A percentile compares a stretch with the other conserved stretches of the same genome.
These are phyloP conservation scores for Urtica urens DNA, from an alignment of 306 rosid species.

Conservation along the genomic window DNA sequence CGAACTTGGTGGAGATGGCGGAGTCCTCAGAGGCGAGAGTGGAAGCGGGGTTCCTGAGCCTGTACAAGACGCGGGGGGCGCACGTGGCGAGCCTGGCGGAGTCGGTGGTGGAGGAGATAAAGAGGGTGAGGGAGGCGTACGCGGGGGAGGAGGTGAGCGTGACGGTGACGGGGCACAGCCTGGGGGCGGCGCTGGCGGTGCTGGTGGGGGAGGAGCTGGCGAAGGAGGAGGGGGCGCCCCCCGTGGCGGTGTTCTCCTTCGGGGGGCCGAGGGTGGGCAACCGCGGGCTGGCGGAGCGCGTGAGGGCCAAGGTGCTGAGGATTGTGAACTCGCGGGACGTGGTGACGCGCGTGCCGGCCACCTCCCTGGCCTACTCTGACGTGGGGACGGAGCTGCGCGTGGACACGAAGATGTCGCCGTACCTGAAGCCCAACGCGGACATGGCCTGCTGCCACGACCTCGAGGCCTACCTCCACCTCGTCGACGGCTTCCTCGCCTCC, in stretches of 20 bases:
- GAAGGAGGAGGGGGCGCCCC: conserved; percentile 39
- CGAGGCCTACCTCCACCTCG: conserved; percentile 87
- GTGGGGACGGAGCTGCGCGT: conserved; percentile 74
- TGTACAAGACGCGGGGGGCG: conserved; percentile 55
- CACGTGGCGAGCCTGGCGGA: conserved; percentile 62
- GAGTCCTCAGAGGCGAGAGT: conserved; percentile 26
- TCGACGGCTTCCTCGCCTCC: conserved; percentile 80
- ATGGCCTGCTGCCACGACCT: conserved; percentile 82
- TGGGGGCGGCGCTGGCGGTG: conserved; percentile 72
- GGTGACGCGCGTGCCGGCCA: conserved; percentile 56
- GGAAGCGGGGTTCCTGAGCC: conserved; percentile 72
- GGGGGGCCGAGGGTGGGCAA: conserved; percentile 93
- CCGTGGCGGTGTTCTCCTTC: conserved; percentile 71
- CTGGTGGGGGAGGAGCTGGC: conserved; percentile 67
- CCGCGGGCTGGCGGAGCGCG: conserved; percentile 37
- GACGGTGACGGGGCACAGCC: conserved; percentile 79
- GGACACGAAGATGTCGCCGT: conserved; percentile 80
- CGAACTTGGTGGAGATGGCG: conserved; percentile 36
- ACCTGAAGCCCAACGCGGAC: conserved; percentile 72
- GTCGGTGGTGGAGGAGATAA: conserved; percentile 57
- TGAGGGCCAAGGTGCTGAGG: conserved; percentile 40
- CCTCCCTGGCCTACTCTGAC: conserved; percentile 56
- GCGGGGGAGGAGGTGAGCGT: conserved; percentile 62
- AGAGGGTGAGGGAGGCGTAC: conserved; percentile 38
- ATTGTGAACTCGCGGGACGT: conserved; percentile 83